These are phyloP conservation scores for Peronospora farinosa DNA, from an alignment of 352 stramenopile genomes.

Conservation along the genomic window DNA sequence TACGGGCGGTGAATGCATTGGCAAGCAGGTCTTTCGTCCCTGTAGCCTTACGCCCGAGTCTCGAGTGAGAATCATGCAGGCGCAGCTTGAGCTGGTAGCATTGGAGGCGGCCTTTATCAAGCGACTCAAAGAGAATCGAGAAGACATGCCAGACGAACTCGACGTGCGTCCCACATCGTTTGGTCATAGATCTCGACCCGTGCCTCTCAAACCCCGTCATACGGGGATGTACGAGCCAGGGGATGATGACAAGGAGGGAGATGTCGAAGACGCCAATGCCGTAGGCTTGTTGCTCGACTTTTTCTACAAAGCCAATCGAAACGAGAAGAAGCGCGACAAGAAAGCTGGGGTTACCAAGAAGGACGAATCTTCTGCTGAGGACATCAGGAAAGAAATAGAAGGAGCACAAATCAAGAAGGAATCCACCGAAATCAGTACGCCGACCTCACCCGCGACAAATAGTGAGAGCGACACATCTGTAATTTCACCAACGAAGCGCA, in stretches of 20 bases:
- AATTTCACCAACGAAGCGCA: slow-evolving; percentile 69
- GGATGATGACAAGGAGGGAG: slow-evolving; percentile 25
- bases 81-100: slow-evolving; percentile 60
- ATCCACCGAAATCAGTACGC: slow-evolving; percentile 16
- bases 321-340: slow-evolving; percentile 36
- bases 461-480: slow-evolving; percentile 35
- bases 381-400: slow-evolving; percentile 10
- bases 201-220: slow-evolving; percentile 18
- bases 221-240: slow-evolving; percentile 22
- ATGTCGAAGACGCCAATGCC: slow-evolving; percentile 55
- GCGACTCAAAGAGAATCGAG: slow-evolving; percentile 71
- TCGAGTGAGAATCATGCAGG: slow-evolving; percentile 61
- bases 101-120: slow-evolving; percentile 76
- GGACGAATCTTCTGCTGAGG: background rate
- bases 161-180: slow-evolving; percentile 26
- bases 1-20: slow-evolving; percentile 85
- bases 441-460: slow-evolving; percentile 16
- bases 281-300: slow-evolving; percentile 72
- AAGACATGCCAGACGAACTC: slow-evolving; percentile 59
- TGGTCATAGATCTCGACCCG: slow-evolving; percentile 17
- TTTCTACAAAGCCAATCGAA: slow-evolving; percentile 76
- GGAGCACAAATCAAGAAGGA: slow-evolving; percentile 30
- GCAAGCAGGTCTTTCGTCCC: slow-evolving; percentile 84
- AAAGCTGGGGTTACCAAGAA: slow-evolving; percentile 5
- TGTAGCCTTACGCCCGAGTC: slow-evolving; percentile 62